These are phyloP conservation scores for Exophiala oligosperma DNA, from an alignment of 2,329 filamentous ascomycete species.

Conservation along the genomic window DNA sequence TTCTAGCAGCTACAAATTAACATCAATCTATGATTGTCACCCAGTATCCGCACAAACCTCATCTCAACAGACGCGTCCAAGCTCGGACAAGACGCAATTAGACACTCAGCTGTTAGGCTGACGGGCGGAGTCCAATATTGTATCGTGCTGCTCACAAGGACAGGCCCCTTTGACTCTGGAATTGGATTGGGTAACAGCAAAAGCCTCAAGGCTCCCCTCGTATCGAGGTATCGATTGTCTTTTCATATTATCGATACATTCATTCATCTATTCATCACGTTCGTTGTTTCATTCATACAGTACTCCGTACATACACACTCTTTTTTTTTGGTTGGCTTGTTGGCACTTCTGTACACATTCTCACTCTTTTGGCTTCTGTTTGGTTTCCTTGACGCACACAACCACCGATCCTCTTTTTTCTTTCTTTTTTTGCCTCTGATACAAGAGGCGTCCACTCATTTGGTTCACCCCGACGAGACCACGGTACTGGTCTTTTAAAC, in stretches of 20 bases:
- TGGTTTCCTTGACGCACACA: background rate
- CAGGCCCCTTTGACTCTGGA: slow-evolving; percentile 16
- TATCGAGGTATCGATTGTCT: slow-evolving; percentile 22
- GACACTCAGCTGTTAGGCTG: slow-evolving; percentile 18
- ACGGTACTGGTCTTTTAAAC: slow-evolving; percentile 29
- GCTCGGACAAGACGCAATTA: slow-evolving; percentile 25
- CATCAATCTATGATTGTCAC: background rate
- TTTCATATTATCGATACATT: slow-evolving; percentile 13
- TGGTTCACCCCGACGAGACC: slow-evolving; percentile 23
- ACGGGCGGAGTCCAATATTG: slow-evolving; percentile 23
- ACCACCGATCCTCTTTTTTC: too few species aligned
- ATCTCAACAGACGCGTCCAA: slow-evolving; percentile 22
- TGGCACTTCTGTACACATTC: background rate
- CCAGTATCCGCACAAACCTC: background rate
- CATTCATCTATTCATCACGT: background rate
- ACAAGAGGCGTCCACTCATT: slow-evolving; percentile 8
- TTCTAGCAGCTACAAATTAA: too few species aligned
- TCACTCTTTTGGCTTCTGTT: slow-evolving; percentile 6
- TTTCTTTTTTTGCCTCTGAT: background rate
- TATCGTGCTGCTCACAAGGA: slow-evolving; percentile 5
- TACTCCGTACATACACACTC: too few species aligned
- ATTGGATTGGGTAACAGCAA: slow-evolving; percentile 24
- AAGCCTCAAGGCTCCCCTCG: slow-evolving; percentile 21
- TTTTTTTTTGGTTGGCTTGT: background rate
- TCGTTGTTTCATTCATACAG: background rate